A percentile compares a stretch with the other conserved stretches of the same genome.
These are phyloP conservation scores for Daldinia sp. DNA, from an alignment of 2,329 filamentous ascomycete species.

Conservation along the genomic window DNA sequence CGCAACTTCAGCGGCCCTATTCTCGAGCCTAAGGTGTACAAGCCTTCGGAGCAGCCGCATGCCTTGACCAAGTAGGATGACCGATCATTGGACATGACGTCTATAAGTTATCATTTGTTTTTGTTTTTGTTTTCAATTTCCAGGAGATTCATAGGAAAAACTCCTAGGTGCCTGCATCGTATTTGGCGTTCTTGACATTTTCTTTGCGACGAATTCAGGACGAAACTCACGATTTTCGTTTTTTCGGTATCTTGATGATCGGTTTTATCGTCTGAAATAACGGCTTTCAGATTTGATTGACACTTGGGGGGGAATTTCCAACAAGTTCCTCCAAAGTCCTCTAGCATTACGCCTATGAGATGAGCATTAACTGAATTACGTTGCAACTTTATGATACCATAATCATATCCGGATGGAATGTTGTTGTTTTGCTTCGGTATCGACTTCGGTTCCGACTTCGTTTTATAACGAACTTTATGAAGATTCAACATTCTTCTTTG, in stretches of 20 bases:
- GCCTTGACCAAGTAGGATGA: background rate
- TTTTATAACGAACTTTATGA: background rate
- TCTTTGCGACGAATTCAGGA: background rate
- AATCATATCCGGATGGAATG: background rate
- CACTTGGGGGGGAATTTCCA: slow-evolving; percentile 1
- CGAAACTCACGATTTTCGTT: background rate
- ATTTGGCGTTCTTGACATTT: background rate
- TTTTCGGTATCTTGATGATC: background rate
- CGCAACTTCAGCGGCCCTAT: slow-evolving; percentile 33
- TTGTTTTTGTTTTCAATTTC: too few relatives aligned
- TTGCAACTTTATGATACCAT: background rate
- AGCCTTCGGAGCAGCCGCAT: slow-evolving; percentile 9
- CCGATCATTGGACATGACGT: background rate
- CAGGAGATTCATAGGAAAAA: too few relatives aligned
- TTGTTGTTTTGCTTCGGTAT: background rate
- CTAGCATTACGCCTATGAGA: background rate
- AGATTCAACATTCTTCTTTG: slow-evolving; percentile 3
- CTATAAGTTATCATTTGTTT: background rate
- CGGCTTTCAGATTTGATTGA: background rate
- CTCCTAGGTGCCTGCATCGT: background rate
- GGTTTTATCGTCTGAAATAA: background rate
- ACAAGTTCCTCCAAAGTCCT: background rate
- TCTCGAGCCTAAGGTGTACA: slow-evolving; percentile 28
- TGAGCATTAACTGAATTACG: background rate
- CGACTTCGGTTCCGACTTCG: background rate